phyloP scores from a whole-genome alignment of 1,139 yeast genomes.

The Blastobotrys elegans region DNA sequence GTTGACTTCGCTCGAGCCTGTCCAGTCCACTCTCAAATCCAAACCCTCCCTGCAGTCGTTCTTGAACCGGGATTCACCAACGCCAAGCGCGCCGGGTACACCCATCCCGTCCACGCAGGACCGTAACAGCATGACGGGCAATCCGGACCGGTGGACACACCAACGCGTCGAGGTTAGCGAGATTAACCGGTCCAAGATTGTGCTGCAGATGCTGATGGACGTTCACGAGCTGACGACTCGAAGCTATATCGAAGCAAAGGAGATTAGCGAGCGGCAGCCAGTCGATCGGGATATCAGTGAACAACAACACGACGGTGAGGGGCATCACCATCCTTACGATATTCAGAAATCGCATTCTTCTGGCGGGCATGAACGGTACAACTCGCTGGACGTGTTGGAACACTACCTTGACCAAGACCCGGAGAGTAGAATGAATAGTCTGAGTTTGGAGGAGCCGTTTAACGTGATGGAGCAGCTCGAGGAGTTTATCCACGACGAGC shows the following conservation, averaged over 20 bases:
- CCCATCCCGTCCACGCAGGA: slow-evolving; percentile 6
- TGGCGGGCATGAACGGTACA: slow-evolving; percentile 15
- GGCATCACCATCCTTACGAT: neutral
- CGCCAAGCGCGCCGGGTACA: neutral
- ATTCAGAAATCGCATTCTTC: neutral
- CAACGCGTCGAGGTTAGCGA: slow-evolving; percentile 21
- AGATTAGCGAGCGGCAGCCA: neutral
- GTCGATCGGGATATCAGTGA: slow-evolving; percentile 2
- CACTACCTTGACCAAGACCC: slow-evolving; percentile 19
- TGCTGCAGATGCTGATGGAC: slow-evolving; percentile 25
- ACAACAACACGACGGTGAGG: neutral
- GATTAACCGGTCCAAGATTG: slow-evolving; percentile 21
- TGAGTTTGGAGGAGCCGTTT: slow-evolving; percentile 4
- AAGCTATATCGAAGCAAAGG: slow-evolving; percentile 4
- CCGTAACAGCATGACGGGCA: slow-evolving; percentile 8
- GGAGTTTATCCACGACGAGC: slow-evolving; percentile 23
- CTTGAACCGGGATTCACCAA: slow-evolving; percentile 4
- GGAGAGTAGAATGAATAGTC: slow-evolving; percentile 1
- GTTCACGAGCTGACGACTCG: slow-evolving; percentile 22
- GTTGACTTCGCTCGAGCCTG: slow-evolving; percentile 26
- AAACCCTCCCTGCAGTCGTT: slow-evolving; percentile 12
- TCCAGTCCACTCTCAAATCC: slow-evolving; percentile 10
- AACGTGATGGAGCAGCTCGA: slow-evolving; percentile 13
- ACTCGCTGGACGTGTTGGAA: slow-evolving; percentile 23
- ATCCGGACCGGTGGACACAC: slow-evolving; percentile 24